Base-by-base conservation (phyloP, 768 basidiomycete species). In the Chiua virens region DNA sequence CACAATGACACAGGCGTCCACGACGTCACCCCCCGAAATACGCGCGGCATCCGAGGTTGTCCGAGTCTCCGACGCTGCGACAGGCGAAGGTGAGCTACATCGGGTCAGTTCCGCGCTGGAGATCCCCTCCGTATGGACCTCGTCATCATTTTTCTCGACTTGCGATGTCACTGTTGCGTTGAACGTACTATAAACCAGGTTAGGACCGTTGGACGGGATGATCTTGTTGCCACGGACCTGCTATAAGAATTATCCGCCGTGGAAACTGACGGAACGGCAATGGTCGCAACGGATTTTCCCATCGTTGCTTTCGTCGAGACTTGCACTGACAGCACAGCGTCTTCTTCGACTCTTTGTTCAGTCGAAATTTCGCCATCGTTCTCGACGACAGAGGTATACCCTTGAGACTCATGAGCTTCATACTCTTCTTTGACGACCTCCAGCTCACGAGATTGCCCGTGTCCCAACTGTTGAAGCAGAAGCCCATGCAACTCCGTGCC, bases 211-310 rank as follows among this genome's bases (percentile, higher is more conserved):
- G 1, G 28, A 28, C 23, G 2, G 1, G 3, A 2, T 8, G 13
- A 28, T 17, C 0, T 4, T 23, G 35, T 21, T 9, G 25, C 25
- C 23, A 50, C 53, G 13, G 10, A 59, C 58, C 58, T 50, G 18
- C 18, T 18, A 13, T 14, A 21, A 10, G 30, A 22, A 1, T 5
- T 17, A 30, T 38, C 32, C 13, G 21, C 27, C 15, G 38, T 9
- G 13, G 27, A 15, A 3, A 10, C 8, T 8, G 35, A 20, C 13
- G 42, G 35, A 23, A 20, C 3, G 11, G 25, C 39, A 3, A 22
- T 3, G 8, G 11, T 27, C 14, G 46, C 40, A 13, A 28, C 4
- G 15, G 49, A 41, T 8, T 25, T n/a, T 21, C 36, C 22, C 11
- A 8, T 14, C 5, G 35, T 50, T 13, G 10, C 17, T 4, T 6